Base-by-base conservation (phyloP, 257 asterid genomes). In the Echium plantagineum region DNA sequence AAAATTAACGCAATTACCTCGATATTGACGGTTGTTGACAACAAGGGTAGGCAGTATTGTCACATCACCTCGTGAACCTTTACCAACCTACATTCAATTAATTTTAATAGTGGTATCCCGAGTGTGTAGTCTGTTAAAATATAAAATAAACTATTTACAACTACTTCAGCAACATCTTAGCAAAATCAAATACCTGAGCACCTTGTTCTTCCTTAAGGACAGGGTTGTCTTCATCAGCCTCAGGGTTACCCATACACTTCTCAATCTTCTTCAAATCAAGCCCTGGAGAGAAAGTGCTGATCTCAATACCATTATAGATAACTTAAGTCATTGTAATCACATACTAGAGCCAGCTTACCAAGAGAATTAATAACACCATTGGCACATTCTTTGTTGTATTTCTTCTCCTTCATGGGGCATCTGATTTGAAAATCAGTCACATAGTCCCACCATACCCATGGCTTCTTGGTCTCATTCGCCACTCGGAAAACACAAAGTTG, bases 371-470 rank as follows among this genome's bases (percentile, higher is more conserved):
- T 35, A 31, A 86, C 95, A 53, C 21, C 10, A 0, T 75, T 84
- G 52, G 98, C 98, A 74, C 98, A 93, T 20, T 81, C 97, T 72
- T 75, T 83, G 77, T 89, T 83, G 75, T 93, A 93, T 35, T 35
- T 35, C 15, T 35, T 35, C 47, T 35, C 47, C 47, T 35, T 35
- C 47, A 35, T 35, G 69, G 98, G 97, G 66, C 98, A 93, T 69
- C 98, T 83, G 63, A 93, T 83, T 67, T 89, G 98, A 73, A 93
- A 93, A 80, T 90, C 97, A 48, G 97, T 90, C 55, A 90, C 97
- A 63, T 90, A 90, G 53, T 90, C 95, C 97, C 97, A 90, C 97
- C 97, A 90, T 42, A 83, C 66, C 96, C 97, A 90, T 6, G 96
- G 94, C 74, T 81, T 90, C 63, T 78, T 78, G 47, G 83, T 72